These are phyloP conservation scores for Collybia mongolica DNA, from an alignment of 768 basidiomycete genomes.

Conservation along the genomic window DNA sequence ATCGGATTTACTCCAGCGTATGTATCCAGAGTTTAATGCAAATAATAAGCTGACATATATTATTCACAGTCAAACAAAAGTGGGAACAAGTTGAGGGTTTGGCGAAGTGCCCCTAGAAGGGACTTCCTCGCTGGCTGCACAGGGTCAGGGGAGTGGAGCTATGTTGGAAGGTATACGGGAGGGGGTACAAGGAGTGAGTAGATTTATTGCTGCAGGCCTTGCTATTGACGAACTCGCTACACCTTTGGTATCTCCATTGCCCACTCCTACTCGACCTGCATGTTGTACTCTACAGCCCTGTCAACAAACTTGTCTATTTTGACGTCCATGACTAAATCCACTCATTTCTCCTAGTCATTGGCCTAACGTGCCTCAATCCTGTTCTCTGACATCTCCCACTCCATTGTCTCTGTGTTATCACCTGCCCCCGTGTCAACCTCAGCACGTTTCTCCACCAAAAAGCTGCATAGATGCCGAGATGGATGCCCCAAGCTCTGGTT, in stretches of 20 bases:
- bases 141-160: slow-evolving; percentile 27
- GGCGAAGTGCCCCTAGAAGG: slow-evolving; percentile 23
- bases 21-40: neutral
- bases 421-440: slow-evolving; percentile 16
- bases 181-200: slow-evolving; percentile 57
- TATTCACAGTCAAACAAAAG: slow-evolving; percentile 64
- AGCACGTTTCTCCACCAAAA: no score
- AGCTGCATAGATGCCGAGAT: no score
- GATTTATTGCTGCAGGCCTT: slow-evolving; percentile 52
- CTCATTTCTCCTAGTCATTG: slow-evolving; percentile 44
- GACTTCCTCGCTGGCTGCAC: slow-evolving; percentile 13
- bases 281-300: slow-evolving; percentile 8
- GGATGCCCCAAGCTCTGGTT: no score
- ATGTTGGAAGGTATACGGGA: slow-evolving; percentile 63
- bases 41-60: neutral
- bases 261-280: neutral
- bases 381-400: slow-evolving; percentile 62
- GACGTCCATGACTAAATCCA: slow-evolving; percentile 21
- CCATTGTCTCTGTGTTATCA: slow-evolving; percentile 41
- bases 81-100: slow-evolving; percentile 73
- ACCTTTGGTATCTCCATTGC: slow-evolving; percentile 6
- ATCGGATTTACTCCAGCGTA: no score
- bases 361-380: slow-evolving; percentile 62
- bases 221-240: slow-evolving; percentile 22
- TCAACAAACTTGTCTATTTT: slow-evolving; percentile 11